Evolutionary conservation across 2,329 filamentous ascomycete genomes (phyloP), one percentile per base, ranked within the genome.

Genomic region (Cryphonectria japonica): DNA sequence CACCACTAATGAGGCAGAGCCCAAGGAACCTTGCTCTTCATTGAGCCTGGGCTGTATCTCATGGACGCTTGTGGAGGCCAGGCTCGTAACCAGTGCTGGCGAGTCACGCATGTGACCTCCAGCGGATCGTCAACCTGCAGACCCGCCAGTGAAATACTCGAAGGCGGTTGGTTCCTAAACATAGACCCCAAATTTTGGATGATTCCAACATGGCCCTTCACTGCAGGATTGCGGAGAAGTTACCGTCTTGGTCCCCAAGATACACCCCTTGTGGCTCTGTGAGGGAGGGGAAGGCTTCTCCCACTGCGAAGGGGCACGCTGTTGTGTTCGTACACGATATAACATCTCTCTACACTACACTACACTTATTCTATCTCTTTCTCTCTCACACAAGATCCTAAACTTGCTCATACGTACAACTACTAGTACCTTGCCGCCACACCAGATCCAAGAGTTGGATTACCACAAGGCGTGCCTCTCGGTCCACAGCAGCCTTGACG

Each of bases 81-180:
- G 32, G 5, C 7, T 3, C 5, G 19, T 54, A 16, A 57, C 52
- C 26, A 57, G 26, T 7, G 14, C 29, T 29, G 26, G 26, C 13
- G 52, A 29, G 26, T 57, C 26, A 57, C 52, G 11, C 52, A 57
- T 29, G 52, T 57, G 52, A 57, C 52, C 26, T n/a, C 13, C n/a
- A 54, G 7, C 46, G 52, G 52, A 57, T 57, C 52, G 52, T 57
- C 52, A 57, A 57, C 26, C 52, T 57, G 26, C 52, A 57, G 52
- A 57, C 11, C 52, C 52, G 52, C 29, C 29, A 9, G 57, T 37
- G 32, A n/a, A 4, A 61, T 37, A 32, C 57, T 34, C 57, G 57
- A 61, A 37, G 16, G 16, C 57, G 32, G 32, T 61, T 61, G 57
- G 32, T 61, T 32, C 32, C 57, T 37, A 61, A 37, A 61, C 16